A percentile compares a stretch with the other conserved stretches of the same genome.
These are phyloP conservation scores for Chaetothyriales sp. DNA, from an alignment of 2,329 filamentous ascomycete genomes.

Conservation along the genomic window DNA sequence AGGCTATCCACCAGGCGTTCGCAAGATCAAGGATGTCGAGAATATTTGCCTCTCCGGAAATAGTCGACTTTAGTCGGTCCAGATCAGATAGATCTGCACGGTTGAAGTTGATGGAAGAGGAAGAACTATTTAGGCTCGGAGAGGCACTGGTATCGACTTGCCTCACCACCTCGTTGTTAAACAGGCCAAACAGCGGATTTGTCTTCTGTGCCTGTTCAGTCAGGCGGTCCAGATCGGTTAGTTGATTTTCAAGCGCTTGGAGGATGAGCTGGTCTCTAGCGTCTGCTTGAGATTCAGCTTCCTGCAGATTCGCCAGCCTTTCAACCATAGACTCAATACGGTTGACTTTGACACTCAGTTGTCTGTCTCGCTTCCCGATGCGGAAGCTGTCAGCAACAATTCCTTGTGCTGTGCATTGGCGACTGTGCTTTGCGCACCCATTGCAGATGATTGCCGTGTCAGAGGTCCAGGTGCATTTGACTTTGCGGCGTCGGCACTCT, in stretches of 20 bases:
- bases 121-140: not conserved
- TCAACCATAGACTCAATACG: conserved; percentile 8
- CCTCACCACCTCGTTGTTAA: conserved; percentile 15
- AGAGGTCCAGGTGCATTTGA: conserved; percentile 15
- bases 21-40: conserved; percentile 13
- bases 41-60: conserved; percentile 11
- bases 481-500: conserved; percentile 18
- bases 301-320: conserved; percentile 4
- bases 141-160: not conserved
- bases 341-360: conserved; percentile 8
- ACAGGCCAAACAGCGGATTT: conserved; percentile 13
- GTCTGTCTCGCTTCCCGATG: not conserved
- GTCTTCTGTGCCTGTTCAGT: conserved; percentile 4
- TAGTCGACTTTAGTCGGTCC: conserved; percentile 13
- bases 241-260: not conserved
- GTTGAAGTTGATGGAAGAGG: conserved; percentile 1
- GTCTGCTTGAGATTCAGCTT: not conserved
- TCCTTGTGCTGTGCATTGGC: conserved; percentile 13
- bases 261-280: not conserved
- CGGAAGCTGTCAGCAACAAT: conserved; percentile 2
- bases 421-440: conserved; percentile 10
- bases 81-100: conserved; percentile 1
- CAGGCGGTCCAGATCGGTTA: not conserved
- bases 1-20: conserved; percentile 16
- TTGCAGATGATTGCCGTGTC: conserved; percentile 8